Evolutionary conservation across 192 early-diverging fungal species (phyloP), one percentile per base, ranked within the genome.

Genomic region (Backusella morwellensis): DNA sequence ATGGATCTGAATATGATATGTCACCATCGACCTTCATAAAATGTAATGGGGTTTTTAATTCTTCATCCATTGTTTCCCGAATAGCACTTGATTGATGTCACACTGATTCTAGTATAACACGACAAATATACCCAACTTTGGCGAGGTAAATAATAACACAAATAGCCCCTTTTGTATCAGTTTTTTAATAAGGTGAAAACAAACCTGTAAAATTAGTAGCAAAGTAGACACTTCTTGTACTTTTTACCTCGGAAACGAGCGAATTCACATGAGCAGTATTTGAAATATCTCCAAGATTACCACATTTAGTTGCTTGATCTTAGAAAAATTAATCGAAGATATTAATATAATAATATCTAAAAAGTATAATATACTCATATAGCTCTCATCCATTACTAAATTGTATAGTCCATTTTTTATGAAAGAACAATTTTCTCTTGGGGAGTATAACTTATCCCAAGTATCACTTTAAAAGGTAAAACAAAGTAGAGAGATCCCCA

Each of bases 161-260:
- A 35, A 98, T 92, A 72, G 87, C 89, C 38, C 92, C 95, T 42
- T 94, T 89, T 17, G 93, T 95, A 85, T 96, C 95, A 42, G 90
- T 89, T 54, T 94, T 85, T 95, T 95, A 98, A 83, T 97, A 94
- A 1, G 97, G 95, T 17, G 95, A 95, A 89, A 94, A 98, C 36
- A 98, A 87, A 1, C 95, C 95, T 26, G 90, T 90, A 80, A 97
- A 97, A 1, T 94, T 95, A 0, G 97, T 94, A 36, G 96, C 94
- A 90, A 98, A 96, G 81, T 96, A 95, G 35, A 97, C 93, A 36
- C 93, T 94, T 59, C 90, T 93, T 38, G 89, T 96, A 70, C 92
- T 88, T 36, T 88, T 76, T 29, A 93, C 92, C 6, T 75, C 68
- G 17, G 86, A 78, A 21, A 94, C 92, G 12, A 96, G 83, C 14